These are phyloP conservation scores for Nakaseomyces glabratus DNA, from an alignment of 1,139 yeast genomes.

Conservation along the genomic window DNA sequence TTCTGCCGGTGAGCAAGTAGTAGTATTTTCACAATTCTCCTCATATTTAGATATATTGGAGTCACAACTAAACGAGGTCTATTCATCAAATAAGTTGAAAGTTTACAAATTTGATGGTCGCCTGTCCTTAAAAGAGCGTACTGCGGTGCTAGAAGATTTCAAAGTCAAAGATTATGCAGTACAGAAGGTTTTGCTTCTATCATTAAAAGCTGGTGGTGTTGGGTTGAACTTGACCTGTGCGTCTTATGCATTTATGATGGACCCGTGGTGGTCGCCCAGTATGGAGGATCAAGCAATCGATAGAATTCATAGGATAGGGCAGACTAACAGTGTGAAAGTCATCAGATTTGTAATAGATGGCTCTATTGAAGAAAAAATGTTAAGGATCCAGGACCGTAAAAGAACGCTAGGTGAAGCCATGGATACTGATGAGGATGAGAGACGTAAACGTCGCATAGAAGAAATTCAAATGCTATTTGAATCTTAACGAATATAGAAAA, in stretches of 20 bases:
- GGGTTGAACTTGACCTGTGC: conserved; percentile 87
- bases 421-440: conserved; percentile 69
- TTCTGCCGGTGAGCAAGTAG: conserved; percentile 60
- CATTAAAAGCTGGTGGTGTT: conserved; percentile 92
- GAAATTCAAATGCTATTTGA: conserved; percentile 74
- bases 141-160: conserved; percentile 51
- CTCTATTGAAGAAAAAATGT: conserved; percentile 86
- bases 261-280: conserved; percentile 98
- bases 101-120: conserved; percentile 76
- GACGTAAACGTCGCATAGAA: conserved; percentile 65
- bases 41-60: conserved; percentile 72
- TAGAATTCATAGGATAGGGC: conserved; percentile 88
- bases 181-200: conserved; percentile 54
- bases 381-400: conserved; percentile 78
- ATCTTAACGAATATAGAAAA: too few species aligned
- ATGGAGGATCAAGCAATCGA: conserved; percentile 94
- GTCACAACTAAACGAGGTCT: conserved; percentile 38
- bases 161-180: conserved; percentile 31
- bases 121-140: conserved; percentile 57
- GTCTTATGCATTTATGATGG: conserved; percentile 82
- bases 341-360: conserved; percentile 72
- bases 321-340: conserved; percentile 61
- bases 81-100: conserved; percentile 13
- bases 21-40: conserved; percentile 88
- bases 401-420: conserved; percentile 79